These are phyloP conservation scores for Suhomyces yuchorum DNA, from an alignment of 1,139 yeast genomes.

Conservation along the genomic window DNA sequence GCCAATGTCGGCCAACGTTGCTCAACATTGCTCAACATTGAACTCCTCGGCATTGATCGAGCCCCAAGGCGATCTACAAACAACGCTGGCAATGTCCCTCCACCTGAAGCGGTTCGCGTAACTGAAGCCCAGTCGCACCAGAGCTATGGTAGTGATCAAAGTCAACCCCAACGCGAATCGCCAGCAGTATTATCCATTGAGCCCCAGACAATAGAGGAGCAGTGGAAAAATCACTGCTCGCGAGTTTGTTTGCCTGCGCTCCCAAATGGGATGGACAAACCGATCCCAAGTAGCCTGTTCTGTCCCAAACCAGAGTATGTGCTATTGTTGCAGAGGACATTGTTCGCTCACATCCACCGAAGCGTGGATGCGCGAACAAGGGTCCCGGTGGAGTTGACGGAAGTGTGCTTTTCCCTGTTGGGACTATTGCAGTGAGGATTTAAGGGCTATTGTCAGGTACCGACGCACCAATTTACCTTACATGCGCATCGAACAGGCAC, in stretches of 20 bases:
- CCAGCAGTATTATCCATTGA: background rate
- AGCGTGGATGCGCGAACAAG: background rate
- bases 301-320: background rate
- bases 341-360: background rate
- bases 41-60: too few species aligned
- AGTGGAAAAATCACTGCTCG: background rate
- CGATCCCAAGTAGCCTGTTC: background rate
- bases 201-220: background rate
- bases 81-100: background rate
- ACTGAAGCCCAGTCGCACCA: too few species aligned
- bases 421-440: background rate
- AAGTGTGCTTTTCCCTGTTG: background rate
- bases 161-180: background rate
- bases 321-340: background rate
- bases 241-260: background rate
- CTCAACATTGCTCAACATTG: too few species aligned
- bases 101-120: background rate
- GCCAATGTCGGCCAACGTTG: background rate
- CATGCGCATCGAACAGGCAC: background rate
- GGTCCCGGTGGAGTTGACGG: constrained; percentile 5
- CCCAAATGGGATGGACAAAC: background rate
- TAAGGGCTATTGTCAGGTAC: background rate
- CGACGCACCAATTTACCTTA: background rate
- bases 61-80: too few species aligned
- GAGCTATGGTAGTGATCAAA: too few species aligned